Base-by-base conservation (phyloP, 2,329 filamentous ascomycete genomes). In the Beauveria sp. region DNA sequence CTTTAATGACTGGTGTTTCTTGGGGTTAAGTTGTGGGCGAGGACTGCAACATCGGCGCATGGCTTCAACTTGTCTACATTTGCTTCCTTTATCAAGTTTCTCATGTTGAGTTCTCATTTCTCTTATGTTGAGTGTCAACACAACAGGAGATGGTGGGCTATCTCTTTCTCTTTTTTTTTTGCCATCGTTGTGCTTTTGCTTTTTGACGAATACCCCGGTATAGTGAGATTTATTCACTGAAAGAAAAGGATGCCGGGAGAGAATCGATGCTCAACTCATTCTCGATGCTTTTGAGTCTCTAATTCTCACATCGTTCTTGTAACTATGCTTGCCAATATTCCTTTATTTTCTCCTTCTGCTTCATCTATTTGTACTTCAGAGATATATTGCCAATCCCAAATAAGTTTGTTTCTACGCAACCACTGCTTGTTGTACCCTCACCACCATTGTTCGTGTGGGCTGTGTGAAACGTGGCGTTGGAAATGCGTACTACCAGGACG, bases 1-100 rank as follows among this genome's bases (percentile, higher is more conserved):
- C 18, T 37, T 43, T 47, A 12, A 40, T n/a, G 24, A 40, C 30
- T 30, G 16, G 3, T 55, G 22, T 48, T 46, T 52, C 18, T 48
- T 16, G 2, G n/a, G 24, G 10, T 48, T 22, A 2, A n/a, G 20
- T 20, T 53, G 16, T 44, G n/a, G 46, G 26, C 18, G 20, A 16
- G 18, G 51, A 22, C 28, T 40, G 48, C 57, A 54, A 30, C 43
- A 60, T 60, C 30, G 51, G 58, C 48, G 48, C 16, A 47, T 47
- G 24, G 50, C 2, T 40, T 60, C 12, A 20, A 37, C 24, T 60
- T n/a, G n/a, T 40, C 37, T 43, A 37, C 34, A n/a, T 7, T 24
- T 37, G 18, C 40, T 59, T 26, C 40, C 22, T 30, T 28, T 22
- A 7, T 22, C 40, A 22, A 2, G 28, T 28, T 59, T 30, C 5